Base-by-base conservation (phyloP, 306 rosid genomes). In the Inga laurina region DNA sequence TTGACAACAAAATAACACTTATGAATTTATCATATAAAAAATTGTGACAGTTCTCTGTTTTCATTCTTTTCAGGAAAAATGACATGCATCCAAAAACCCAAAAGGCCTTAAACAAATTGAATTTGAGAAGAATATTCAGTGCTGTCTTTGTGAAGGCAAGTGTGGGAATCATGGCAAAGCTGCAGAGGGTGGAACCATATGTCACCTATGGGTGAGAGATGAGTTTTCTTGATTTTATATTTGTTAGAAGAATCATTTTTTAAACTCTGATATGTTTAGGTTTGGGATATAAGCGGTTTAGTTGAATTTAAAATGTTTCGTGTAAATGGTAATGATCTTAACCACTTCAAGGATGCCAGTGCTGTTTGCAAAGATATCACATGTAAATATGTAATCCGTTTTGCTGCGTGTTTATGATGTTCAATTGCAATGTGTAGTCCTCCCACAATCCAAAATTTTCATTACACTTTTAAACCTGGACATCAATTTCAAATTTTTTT, bases 21-120 rank as follows among this genome's bases (percentile, higher is more conserved):
- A 7, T 18, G 24, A 41, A 71, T 1, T 19, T 56, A 39, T 70
- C 76, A 9, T 82, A 66, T 43, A 62, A 56, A 77, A 48, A 37
- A n/a, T 30, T 35, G 18, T 72, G 61, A 51, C 41, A 51, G 39
- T 41, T 79, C 34, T 78, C 39, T 37, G n/a, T 34, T 37, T 0
- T 2, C 21, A 4, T 74, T 73, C 0, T 35, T 57, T 67, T 49
- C 89, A 95, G 98, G 72, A 93, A 88, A 86, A 92, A 85, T n/a
- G 98, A 95, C 76, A 93, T 95, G 97, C 97, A 95, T 86, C 89
- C 90, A 39, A 90, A 62, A 59, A 91, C 92, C 2, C 88, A 91
- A 85, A 93, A 88, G 90, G 79, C 75, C 70, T 81, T 95, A 24
- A 86, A 87, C 82, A 85, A 81, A 75, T 80, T 95, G 71, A 89